Percentiles rank a stretch among this genome's conserved stretches.
These are phyloP conservation scores for Datura wrightii DNA, from an alignment of 257 asterid genomes.

Conservation along the genomic window DNA sequence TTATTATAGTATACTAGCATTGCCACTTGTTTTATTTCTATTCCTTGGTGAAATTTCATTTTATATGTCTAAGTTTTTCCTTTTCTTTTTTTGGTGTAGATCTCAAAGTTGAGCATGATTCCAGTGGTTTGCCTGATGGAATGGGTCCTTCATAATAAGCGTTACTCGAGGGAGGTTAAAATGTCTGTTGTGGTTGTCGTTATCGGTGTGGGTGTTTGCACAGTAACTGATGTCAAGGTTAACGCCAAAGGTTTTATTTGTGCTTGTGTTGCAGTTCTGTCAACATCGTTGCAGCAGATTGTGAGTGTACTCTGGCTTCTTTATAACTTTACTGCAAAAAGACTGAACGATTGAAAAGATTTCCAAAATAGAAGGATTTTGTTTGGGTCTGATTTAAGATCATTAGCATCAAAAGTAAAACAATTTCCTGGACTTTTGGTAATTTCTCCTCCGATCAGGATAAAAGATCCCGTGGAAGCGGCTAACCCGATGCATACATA, in stretches of 20 bases:
- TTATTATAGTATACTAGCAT: not conserved
- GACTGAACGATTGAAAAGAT: constrained; percentile 5
- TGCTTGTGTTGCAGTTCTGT: constrained; percentile 88
- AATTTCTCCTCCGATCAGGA: not conserved
- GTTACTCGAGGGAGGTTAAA: constrained; percentile 81
- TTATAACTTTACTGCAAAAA: constrained; percentile 16
- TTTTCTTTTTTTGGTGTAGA: constrained; percentile 53
- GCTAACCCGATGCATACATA: not conserved
- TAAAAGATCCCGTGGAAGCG: not conserved
- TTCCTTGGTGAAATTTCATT: constrained; percentile 24
- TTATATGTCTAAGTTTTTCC: constrained; percentile 35
- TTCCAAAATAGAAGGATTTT: not conserved
- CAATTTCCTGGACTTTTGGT: not conserved
- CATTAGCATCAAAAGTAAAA: not conserved
- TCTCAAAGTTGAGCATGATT: constrained; percentile 97
- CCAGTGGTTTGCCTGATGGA: constrained; percentile 97
- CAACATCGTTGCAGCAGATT: constrained; percentile 93
- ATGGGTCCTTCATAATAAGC: constrained; percentile 90
- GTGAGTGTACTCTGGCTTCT: constrained; percentile 56
- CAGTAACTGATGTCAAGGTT: constrained; percentile 94
- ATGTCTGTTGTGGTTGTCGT: constrained; percentile 86
- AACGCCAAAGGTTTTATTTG: constrained; percentile 84
- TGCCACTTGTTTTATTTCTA: not conserved
- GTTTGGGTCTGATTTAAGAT: constrained; percentile 14
- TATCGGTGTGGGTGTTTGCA: constrained; percentile 97